Conservation (phyloP, 768 basidiomycete species). For the Mycena indigotica region DNA sequence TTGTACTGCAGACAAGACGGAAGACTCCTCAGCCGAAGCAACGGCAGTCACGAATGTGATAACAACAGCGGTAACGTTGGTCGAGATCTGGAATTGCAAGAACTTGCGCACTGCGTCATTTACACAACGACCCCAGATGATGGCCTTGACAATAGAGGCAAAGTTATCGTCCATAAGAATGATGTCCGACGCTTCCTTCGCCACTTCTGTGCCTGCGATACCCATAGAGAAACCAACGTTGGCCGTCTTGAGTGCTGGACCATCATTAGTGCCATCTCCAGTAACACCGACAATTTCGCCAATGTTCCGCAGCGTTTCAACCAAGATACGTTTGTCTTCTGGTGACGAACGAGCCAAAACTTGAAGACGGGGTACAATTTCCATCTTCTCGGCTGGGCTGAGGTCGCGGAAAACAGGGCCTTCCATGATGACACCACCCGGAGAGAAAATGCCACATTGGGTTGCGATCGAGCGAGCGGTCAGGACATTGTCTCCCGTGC, state of each 20-base stretch:
- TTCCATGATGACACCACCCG: conserved; percentile 97
- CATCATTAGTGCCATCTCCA: conserved; percentile 98
- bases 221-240: conserved; percentile 98
- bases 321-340: conserved; percentile 93
- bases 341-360: conserved; percentile 97
- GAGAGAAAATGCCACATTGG: conserved; percentile 93
- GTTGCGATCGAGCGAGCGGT: conserved; percentile 94
- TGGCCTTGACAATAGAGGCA: conserved; percentile 92
- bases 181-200: conserved; percentile 98
- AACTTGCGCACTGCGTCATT: conserved; percentile 98
- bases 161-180: conserved; percentile 99
- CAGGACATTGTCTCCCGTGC: conserved; percentile 95
- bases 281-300: conserved; percentile 95
- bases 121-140: conserved; percentile 99
- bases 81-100: conserved; percentile 92
- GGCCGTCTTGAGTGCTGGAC: conserved; percentile 92
- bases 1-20: conserved; percentile 95
- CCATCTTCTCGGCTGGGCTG: conserved; percentile 65
- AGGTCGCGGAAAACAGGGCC: conserved; percentile 91
- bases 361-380: conserved; percentile 89
- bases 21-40: conserved; percentile 70
- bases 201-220: conserved; percentile 95
- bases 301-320: conserved; percentile 80
- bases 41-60: conserved; percentile 93
- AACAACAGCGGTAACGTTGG: conserved; percentile 93